Base-by-base conservation (phyloP, 768 basidiomycete species). In the Kwoniella europaea region DNA sequence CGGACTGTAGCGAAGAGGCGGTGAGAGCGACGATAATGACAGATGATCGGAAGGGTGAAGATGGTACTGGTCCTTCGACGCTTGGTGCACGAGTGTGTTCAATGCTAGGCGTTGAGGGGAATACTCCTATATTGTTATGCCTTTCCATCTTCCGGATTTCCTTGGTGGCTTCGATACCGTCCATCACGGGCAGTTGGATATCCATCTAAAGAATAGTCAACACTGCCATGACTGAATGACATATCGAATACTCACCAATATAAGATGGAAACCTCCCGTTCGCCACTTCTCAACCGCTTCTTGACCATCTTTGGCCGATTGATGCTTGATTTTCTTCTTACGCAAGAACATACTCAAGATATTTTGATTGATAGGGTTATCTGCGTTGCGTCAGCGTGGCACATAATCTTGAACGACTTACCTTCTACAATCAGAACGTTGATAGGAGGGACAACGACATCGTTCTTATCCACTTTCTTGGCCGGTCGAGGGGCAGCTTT, bases 1-100 rank as follows among this genome's bases (percentile, higher is more conserved):
- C 97, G 71, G 89, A 90, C 81, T 94, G 91, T n/a, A 96, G 86
- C 12, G 92, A 92, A 2, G 95, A 98, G 2, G 97, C 97, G 1
- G 97, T 99, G 59, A 98, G 87, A n/a, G 97, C 97, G 72, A 99
- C 95, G 77, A 99, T 98, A 85, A 99, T 98, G 73, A 99, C 97
- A 4, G 95, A 92, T 10, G 92, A 93, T 16, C 90, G 90, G 79
- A 92, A 92, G 0, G 93, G 92, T 0, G 82, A 77, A 1, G 75
- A 59, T 0, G 83, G 79, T 1, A 69, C 54, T 50, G 73, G 65
- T 57, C 74, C 41, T 27, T 74, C 64, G 43, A 74, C 20, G 44
- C 77, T 70, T 20, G 80, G 62, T 53, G 63, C 29, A 44, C 62
- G 65, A 27, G 72, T 43, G 35, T 67, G 68, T 43, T 93, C 90